Base-by-base conservation (phyloP, 1,139 yeast genomes). In the Yamadazyma conglobata region DNA sequence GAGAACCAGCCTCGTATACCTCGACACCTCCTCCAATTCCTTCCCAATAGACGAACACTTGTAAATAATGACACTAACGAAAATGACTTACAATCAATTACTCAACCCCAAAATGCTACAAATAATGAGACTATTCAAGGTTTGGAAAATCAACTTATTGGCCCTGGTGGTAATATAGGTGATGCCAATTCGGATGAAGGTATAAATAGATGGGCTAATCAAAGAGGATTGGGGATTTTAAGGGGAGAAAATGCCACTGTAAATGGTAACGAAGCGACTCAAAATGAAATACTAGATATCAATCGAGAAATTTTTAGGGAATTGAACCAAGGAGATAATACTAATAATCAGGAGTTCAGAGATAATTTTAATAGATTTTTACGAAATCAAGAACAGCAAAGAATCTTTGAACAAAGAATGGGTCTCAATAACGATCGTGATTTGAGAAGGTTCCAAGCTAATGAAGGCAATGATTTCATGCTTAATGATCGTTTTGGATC, bases 321-420 rank as follows among this genome's bases (percentile, higher is more conserved):
- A 37, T 45, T 61, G 20, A 55, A 56, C 28, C 58, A 55, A 29
- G 64, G 64, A 6, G 59, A 55, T 32, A n/a, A n/a, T n/a, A 51
- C 58, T 47, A 52, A 54, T 4, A 60, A 63, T 3, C 65, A 59
- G 22, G 68, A 62, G 36, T 58, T 64, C 60, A 49, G 70, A 36
- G 66, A 59, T 17, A 64, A 61, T 40, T 61, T 61, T 37, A 64
- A 58, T 35, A 43, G 61, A 33, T 47, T 63, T 24, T 48, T 64
- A 10, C 39, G 65, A 28, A 54, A 46, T 17, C 59, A 52, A 32
- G 59, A 56, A 34, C 60, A 52, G 29, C 52, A 52, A 25, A 42
- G 59, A 28, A 19, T 26, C 14, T 10, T 18, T 15, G 32, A 23
- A 15, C 38, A 27, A 31, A 6, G 15, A 20, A 19, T 12, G 19